These are phyloP conservation scores for Asterionellopsis glacialis DNA, from an alignment of 108 stramenopile genomes.

Conservation along the genomic window DNA sequence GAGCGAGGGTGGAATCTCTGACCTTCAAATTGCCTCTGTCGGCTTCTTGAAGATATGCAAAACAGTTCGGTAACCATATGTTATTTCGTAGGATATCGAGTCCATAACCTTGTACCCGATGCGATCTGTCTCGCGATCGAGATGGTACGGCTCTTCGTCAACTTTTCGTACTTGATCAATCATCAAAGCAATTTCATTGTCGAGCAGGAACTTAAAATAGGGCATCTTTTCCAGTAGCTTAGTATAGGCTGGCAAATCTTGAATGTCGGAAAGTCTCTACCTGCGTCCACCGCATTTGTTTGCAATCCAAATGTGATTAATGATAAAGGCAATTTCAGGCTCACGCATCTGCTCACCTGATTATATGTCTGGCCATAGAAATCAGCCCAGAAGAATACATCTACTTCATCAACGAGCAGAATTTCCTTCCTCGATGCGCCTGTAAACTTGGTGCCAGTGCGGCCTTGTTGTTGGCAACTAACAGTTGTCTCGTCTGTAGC, in stretches of 20 bases:
- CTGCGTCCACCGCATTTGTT: no score
- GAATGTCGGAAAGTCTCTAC: no score
- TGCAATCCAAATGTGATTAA: no score
- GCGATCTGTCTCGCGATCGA: constrained; percentile 30
- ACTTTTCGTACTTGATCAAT: constrained; percentile 43
- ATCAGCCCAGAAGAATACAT: constrained; percentile 61
- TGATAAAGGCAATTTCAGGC: constrained; percentile 47
- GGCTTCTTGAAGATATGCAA: constrained; percentile 55
- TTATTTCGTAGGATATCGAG: constrained; percentile 43
- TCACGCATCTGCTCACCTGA: constrained; percentile 43
- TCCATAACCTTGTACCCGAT: constrained; percentile 71
- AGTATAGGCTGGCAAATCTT: constrained; percentile 30
- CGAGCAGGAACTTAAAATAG: constrained; percentile 34
- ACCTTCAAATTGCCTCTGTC: constrained; percentile 30
- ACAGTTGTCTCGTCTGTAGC: no score
- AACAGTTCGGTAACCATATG: constrained; percentile 55
- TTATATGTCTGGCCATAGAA: constrained; percentile 70
- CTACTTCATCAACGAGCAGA: constrained; percentile 58
- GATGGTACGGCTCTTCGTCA: constrained; percentile 39
- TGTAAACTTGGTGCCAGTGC: no score
- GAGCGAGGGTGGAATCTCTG: constrained; percentile 19
- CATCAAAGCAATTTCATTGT: constrained; percentile 56
- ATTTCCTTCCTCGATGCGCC: no score
- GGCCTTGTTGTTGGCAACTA: no score
- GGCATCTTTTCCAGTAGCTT: constrained; percentile 29